These are phyloP conservation scores for Diplocarpon mali DNA, from an alignment of 2,329 filamentous ascomycete species.

Conservation along the genomic window DNA sequence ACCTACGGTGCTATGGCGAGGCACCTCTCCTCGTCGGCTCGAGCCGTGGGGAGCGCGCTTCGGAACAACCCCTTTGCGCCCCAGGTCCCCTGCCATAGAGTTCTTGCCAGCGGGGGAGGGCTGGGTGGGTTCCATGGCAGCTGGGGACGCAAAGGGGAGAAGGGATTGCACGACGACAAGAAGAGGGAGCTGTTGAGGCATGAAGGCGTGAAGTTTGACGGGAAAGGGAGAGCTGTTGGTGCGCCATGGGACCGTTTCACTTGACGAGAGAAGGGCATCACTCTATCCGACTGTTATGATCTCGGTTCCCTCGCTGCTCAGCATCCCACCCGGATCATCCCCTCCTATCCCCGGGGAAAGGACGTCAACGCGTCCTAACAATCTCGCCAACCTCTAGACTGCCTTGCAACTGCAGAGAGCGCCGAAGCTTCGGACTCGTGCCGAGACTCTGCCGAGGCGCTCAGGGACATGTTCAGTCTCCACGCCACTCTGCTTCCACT, in stretches of 20 bases:
- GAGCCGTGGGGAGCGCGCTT: slow-evolving; percentile 69
- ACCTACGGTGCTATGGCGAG: slow-evolving; percentile 66
- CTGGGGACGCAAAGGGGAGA: slow-evolving; percentile 49
- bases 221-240: slow-evolving; percentile 46
- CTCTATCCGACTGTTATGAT: too few relatives aligned
- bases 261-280: neutral
- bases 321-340: too few relatives aligned
- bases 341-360: too few relatives aligned
- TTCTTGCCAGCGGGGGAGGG: slow-evolving; percentile 62
- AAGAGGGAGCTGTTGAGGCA: slow-evolving; percentile 41
- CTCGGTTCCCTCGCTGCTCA: too few relatives aligned
- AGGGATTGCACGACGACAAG: slow-evolving; percentile 54
- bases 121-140: slow-evolving; percentile 62
- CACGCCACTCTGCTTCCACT: too few relatives aligned
- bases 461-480: too few relatives aligned
- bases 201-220: slow-evolving; percentile 56
- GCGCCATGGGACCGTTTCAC: slow-evolving; percentile 22
- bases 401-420: too few relatives aligned
- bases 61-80: slow-evolving; percentile 75
- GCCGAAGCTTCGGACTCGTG: too few relatives aligned
- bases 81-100: slow-evolving; percentile 69
- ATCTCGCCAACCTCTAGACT: too few relatives aligned
- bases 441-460: too few relatives aligned
- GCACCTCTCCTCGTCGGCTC: slow-evolving; percentile 57
- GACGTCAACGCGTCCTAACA: too few relatives aligned